These are phyloP conservation scores for Vitis hybrid DNA, from an alignment of 177 flowering plant species.

Conservation along the genomic window DNA sequence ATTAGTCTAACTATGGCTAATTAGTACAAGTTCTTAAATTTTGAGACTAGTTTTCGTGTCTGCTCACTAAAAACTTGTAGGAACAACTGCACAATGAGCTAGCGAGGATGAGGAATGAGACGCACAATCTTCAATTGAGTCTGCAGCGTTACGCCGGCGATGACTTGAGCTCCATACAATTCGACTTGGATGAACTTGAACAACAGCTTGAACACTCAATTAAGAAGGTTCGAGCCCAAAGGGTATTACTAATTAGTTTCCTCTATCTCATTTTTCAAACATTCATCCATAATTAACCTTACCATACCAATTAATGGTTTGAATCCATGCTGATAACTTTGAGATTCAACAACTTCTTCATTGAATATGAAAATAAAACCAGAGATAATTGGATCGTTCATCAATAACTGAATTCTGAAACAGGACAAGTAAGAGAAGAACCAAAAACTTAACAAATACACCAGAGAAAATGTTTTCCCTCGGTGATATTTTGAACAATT, in stretches of 20 bases:
- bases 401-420: too few species aligned
- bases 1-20: neutral
- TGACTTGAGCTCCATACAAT: conserved; percentile 33
- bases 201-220: conserved; percentile 47
- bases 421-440: too few species aligned
- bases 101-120: conserved; percentile 39
- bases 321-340: neutral
- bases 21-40: too few species aligned
- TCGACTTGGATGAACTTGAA: conserved; percentile 49
- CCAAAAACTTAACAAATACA: too few species aligned
- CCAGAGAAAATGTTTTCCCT: too few species aligned
- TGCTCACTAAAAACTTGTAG: conserved; percentile 8
- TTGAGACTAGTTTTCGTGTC: too few species aligned
- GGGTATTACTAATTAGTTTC: conserved; percentile 28
- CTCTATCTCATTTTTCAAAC: too few species aligned
- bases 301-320: neutral
- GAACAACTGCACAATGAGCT: conserved; percentile 38
- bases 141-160: conserved; percentile 47
- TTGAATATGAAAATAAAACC: neutral
- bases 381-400: too few species aligned
- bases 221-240: conserved; percentile 42
- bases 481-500: too few species aligned
- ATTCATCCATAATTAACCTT: too few species aligned
- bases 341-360: too few species aligned
- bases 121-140: conserved; percentile 43